phyloP scores from a whole-genome alignment of 1,284 basidiomycete species.

The Cryptococcus jaspeensis region DNA sequence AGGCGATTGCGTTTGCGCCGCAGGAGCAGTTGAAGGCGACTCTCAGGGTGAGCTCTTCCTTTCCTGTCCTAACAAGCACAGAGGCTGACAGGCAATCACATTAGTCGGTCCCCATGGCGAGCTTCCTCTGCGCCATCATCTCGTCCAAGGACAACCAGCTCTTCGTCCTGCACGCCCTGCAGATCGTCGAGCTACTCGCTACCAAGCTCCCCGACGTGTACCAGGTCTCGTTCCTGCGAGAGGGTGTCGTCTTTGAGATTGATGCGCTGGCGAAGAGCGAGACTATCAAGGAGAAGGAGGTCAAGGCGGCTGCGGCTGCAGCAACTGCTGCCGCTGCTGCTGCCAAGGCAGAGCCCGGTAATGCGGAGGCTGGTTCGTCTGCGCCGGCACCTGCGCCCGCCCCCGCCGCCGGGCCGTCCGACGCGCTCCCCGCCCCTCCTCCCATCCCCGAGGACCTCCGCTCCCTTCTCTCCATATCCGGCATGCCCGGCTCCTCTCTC shows the following conservation, averaged over 20 bases:
- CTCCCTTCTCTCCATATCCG: conserved; percentile 22
- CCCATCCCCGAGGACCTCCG: conserved; percentile 26
- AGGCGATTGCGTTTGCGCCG: conserved; percentile 83
- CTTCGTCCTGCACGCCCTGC: conserved; percentile 79
- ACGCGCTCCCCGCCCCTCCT: background rate
- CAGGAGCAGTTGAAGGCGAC: conserved; percentile 70
- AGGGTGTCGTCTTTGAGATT: conserved; percentile 92
- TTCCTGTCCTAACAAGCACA: background rate
- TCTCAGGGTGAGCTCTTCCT: conserved; percentile 60
- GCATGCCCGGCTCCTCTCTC: conserved; percentile 29
- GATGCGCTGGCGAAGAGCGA: conserved; percentile 67
- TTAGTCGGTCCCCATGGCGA: conserved; percentile 85
- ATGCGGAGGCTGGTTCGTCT: background rate
- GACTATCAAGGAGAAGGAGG: conserved; percentile 53
- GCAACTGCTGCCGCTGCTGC: conserved; percentile 8
- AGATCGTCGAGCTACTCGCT: conserved; percentile 84
- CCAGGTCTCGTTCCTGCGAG: conserved; percentile 79
- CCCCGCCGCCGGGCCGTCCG: conserved; percentile 9
- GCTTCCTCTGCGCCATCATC: conserved; percentile 86
- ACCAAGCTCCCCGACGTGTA: conserved; percentile 78
- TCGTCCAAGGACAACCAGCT: conserved; percentile 85
- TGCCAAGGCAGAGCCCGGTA: background rate
- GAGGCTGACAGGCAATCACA: background rate
- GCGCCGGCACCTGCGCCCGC: background rate
- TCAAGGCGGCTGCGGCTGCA: conserved; percentile 19